phyloP scores from a whole-genome alignment of 179 eudicot genomes.

The Patellifolia procumbens region DNA sequence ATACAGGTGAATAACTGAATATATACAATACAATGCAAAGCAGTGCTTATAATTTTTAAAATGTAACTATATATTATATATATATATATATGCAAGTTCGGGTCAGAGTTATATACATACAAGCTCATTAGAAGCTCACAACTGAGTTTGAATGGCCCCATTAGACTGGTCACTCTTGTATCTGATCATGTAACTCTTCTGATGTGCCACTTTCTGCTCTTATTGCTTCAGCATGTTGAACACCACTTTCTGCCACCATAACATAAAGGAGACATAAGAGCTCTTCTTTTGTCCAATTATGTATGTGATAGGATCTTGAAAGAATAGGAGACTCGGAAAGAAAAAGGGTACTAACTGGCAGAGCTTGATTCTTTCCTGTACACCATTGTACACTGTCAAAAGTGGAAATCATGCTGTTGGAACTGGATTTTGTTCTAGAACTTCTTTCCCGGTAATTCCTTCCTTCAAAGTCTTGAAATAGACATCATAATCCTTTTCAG shows the following conservation, averaged over 20 bases:
- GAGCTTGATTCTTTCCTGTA: neutral
- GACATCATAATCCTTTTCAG: slow-evolving; percentile 80
- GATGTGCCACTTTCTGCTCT: neutral
- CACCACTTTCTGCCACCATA: neutral
- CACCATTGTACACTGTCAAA: neutral
- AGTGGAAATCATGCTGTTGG: slow-evolving; percentile 40
- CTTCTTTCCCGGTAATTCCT: slow-evolving; percentile 89
- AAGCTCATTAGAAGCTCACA: neutral
- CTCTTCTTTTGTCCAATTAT: neutral
- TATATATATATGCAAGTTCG: neutral
- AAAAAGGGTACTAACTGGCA: neutral
- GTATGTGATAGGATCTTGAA: neutral
- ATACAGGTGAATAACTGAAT: no score
- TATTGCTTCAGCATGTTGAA: neutral
- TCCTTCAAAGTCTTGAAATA: slow-evolving; percentile 81
- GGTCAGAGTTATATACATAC: neutral
- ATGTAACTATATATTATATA: no score
- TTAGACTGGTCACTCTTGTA: neutral
- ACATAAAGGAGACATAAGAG: neutral
- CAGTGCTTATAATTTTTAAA: no score
- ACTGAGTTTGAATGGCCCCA: neutral
- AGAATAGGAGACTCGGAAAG: neutral
- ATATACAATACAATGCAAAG: neutral
- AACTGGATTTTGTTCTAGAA: slow-evolving; percentile 56
- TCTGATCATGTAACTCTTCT: neutral